Evolutionary conservation across 805 yeast species (phyloP).

Genomic region (Debaryomyces prosopidis): DNA sequence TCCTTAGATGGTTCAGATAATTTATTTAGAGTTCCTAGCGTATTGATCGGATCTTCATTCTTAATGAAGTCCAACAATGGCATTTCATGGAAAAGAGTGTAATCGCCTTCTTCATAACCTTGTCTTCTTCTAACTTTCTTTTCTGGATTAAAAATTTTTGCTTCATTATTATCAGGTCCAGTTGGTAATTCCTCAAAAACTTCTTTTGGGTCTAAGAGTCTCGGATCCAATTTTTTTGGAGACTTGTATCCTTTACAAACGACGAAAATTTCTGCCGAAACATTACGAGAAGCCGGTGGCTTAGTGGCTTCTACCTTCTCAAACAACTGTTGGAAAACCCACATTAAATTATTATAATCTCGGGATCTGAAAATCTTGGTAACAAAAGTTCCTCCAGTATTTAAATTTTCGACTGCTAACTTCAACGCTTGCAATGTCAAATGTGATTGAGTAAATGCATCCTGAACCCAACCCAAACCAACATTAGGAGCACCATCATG

Average conservation of each 20-base stretch:
- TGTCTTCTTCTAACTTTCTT: slow-evolving; percentile 85
- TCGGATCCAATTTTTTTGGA: slow-evolving; percentile 92
- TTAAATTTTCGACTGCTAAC: slow-evolving; percentile 89
- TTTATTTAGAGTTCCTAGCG: slow-evolving; percentile 71
- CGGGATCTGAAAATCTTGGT: slow-evolving; percentile 98
- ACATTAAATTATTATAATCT: slow-evolving; percentile 93
- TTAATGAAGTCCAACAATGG: slow-evolving; percentile 79
- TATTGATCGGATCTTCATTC: slow-evolving; percentile 78
- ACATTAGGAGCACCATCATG: slow-evolving; percentile 99
- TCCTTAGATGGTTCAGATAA: slow-evolving; percentile 56
- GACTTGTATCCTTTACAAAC: slow-evolving; percentile 96
- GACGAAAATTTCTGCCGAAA: slow-evolving; percentile 97
- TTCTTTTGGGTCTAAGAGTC: slow-evolving; percentile 85
- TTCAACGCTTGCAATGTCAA: slow-evolving; percentile 90
- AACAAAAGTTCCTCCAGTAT: slow-evolving; percentile 91
- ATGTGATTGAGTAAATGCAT: slow-evolving; percentile 97
- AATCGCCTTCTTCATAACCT: slow-evolving; percentile 96
- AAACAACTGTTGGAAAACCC: slow-evolving; percentile 96
- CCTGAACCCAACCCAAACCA: slow-evolving; percentile 99
- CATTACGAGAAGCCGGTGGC: slow-evolving; percentile 98
- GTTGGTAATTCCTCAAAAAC: slow-evolving; percentile 87
- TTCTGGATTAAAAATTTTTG: slow-evolving; percentile 93
- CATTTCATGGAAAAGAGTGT: slow-evolving; percentile 65
- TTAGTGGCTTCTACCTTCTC: slow-evolving; percentile 98
- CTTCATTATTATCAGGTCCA: slow-evolving; percentile 74